A percentile compares a stretch with the other conserved stretches of the same genome.
Evolutionary conservation across 2,329 filamentous ascomycete species (phyloP).

Genomic region (Penicillium janthinellum): DNA sequence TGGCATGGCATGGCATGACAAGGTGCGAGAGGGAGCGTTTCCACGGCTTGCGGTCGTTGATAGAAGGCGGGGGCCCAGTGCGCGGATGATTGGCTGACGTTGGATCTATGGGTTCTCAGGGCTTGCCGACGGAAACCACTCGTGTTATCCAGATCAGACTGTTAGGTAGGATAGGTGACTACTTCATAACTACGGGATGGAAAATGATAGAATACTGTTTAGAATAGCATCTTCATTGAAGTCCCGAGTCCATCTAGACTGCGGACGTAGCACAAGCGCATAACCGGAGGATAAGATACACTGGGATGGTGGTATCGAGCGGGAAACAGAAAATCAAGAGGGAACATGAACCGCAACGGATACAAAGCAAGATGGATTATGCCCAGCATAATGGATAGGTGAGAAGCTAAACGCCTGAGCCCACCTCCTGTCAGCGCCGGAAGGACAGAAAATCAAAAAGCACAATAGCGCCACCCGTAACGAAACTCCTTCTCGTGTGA

Average conservation of each 20-base stretch:
- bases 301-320: slow-evolving; percentile 12
- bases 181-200: neutral
- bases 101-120: slow-evolving; percentile 7
- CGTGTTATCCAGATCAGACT: too few species aligned
- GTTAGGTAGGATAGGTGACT: neutral
- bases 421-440: slow-evolving; percentile 3
- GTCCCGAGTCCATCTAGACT: neutral
- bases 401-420: slow-evolving; percentile 12
- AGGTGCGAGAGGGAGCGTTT: neutral
- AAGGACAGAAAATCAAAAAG: slow-evolving; percentile 1
- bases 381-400: slow-evolving; percentile 20
- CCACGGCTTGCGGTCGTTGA: slow-evolving; percentile 6
- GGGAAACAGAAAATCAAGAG: neutral
- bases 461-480: slow-evolving; percentile 11
- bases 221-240: neutral
- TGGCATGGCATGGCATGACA: neutral
- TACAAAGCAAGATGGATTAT: slow-evolving; percentile 12
- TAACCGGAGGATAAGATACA: neutral
- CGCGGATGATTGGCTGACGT: slow-evolving; percentile 23
- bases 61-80: slow-evolving; percentile 13
- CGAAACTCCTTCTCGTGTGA: slow-evolving; percentile 22
- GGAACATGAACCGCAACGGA: neutral
- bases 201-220: neutral
- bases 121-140: neutral
- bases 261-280: slow-evolving; percentile 3